Evolutionary conservation across 1,284 basidiomycete genomes (phyloP), one percentile per base, ranked within the genome.

Genomic region (Golubevia pallescens): DNA sequence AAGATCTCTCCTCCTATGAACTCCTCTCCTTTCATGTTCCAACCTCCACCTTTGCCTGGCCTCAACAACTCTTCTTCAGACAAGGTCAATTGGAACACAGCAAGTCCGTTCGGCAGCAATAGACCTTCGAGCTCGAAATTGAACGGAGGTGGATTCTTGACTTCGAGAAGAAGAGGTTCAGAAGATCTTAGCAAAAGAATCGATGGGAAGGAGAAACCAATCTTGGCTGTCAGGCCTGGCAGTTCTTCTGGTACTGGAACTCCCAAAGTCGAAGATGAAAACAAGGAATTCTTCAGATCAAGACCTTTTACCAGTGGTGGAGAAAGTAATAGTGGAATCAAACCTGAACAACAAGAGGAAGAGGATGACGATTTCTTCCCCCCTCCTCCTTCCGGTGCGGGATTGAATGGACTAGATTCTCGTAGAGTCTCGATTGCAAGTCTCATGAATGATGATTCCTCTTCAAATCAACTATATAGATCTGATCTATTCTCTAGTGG

Each of bases 1-100:
- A 66, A 73, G 14, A 74, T 70, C 0, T 73, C 70, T 51, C 74
- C 74, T 14, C 63, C 64, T 32, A 69, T 60, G 62, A 75, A 73
- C n/a, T 66, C 71, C 13, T 77, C 75, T 42, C 75, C 75, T 1
- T 77, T 77, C 64, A 77, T 77, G 75, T 77, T 77, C 24, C 73
- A 74, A 61, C 75, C 75, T 5, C 75, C 75, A 19, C 73, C 75
- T 24, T 57, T 74, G 59, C 55, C 42, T 48, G 42, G 42, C 16
- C 42, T 48, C 8, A 48, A 48, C 16, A 16, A 16, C 8, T 28
- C 28, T 28, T 28, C 28, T 28, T 28, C 28, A 28, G 28, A 28
- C 28, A 28, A 28, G 28, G 42, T 48, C 42, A 48, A 16, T 16
- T 48, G 42, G 42, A 48, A 48, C 16, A 48, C 42, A 48, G 42